Evolutionary conservation across 306 rosid genomes (phyloP), one percentile per base, ranked within the genome.

Genomic region (Rubus parviflorus): DNA sequence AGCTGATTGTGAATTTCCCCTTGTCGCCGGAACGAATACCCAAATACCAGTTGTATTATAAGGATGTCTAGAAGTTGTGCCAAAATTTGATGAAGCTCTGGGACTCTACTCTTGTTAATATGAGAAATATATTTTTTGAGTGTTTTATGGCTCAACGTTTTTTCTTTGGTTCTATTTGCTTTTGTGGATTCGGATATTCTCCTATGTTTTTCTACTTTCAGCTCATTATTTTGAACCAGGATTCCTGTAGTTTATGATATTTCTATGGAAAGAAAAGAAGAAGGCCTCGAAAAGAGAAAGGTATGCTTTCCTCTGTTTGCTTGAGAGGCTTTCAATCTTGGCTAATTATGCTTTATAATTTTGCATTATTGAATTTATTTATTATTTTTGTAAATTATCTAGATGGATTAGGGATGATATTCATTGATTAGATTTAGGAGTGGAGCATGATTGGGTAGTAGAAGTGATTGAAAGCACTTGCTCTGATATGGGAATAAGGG

Each of bases 1-100:
- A 93, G 85, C 88, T 93, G 25, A 93, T 93, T 68, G 98, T 91
- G 71, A 75, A 46, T 72, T 91, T 92, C 68, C 98, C 97, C 3
- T 80, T 91, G 73, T 93, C 97, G 0, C 82, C 90, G 0, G 96
- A 91, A 52, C 75, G 83, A 63, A 79, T 89, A 74, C 92, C 97
- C 14, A 91, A 84, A 68, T 93, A 86, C 75, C 98, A 88, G 77
- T 74, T 93, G 85, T 77, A 89, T 15, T 91, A 82, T 88, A 91
- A 86, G 75, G 93, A 88, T 86, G 88, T 89, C 38, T 91, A 83
- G 77, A 66, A 80, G 74, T 74, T 70, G 46, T 70, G 41, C 22
- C 38, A 49, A 65, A 4, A 0, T 25, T 54, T 43, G 15, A 43
- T 41, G 23, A 51, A 51, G 9, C 49, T 49, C 6, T 49, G 11